A percentile compares a stretch with the other conserved stretches of the same genome.
These are phyloP conservation scores for Avena insularis DNA, from an alignment of 176 grass and related monocot genomes.

Conservation along the genomic window DNA sequence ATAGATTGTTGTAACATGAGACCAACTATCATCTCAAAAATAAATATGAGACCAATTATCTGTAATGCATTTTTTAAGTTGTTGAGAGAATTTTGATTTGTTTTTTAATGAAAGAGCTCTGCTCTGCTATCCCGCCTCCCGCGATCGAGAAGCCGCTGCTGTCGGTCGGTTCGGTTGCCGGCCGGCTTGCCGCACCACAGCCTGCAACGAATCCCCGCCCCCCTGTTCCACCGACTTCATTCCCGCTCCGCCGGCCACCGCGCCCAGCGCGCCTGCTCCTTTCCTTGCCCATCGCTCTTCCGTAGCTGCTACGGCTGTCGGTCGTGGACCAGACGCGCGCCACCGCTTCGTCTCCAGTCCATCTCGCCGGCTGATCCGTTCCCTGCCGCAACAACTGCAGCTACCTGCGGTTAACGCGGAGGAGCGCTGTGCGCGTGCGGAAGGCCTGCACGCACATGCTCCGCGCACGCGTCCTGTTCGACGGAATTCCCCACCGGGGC, in stretches of 20 bases:
- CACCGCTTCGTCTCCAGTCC: neutral
- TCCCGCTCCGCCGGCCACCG: neutral
- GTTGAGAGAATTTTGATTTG: no score
- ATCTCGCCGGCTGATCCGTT: neutral
- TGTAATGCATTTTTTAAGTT: no score
- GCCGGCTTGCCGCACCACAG: neutral
- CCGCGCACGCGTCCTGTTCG: slow-evolving; percentile 60
- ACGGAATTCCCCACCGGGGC: slow-evolving; percentile 49
- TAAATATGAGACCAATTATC: no score
- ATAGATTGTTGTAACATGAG: no score
- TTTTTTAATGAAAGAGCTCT: no score
- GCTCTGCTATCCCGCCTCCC: no score
- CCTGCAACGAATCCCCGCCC: no score
- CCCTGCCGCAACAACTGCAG: neutral
- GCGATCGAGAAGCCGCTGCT: neutral
- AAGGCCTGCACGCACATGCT: neutral
- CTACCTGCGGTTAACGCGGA: neutral
- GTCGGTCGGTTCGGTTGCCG: neutral
- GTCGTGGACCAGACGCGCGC: neutral
- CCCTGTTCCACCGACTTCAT: neutral
- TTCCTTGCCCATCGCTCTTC: neutral
- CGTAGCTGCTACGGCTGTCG: neutral
- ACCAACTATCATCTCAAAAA: no score
- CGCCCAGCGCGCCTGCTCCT: no score
- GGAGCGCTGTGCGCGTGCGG: no score